These are phyloP conservation scores for Viridothelium virens DNA, from an alignment of 495 filamentous ascomycete genomes.

Conservation along the genomic window DNA sequence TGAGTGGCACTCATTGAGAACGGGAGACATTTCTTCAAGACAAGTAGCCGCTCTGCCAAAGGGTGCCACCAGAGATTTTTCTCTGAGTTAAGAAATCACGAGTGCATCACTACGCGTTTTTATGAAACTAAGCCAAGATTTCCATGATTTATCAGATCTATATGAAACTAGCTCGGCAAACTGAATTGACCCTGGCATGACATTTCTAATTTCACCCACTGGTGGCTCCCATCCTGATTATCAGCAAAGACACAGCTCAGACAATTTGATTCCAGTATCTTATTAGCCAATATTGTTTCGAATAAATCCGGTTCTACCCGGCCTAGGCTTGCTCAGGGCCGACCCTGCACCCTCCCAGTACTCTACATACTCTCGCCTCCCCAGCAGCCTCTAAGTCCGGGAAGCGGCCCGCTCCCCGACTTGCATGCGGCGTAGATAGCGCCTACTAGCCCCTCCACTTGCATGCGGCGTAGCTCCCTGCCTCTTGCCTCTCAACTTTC, in stretches of 20 bases:
- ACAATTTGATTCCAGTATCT: background rate
- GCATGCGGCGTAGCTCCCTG: no score
- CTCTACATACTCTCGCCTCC: no score
- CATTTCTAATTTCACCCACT: background rate
- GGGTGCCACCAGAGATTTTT: background rate
- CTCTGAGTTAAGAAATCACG: background rate
- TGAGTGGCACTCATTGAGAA: no score
- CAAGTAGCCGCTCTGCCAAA: background rate
- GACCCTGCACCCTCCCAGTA: no score
- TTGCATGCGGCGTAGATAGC: no score
- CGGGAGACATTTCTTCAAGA: no score
- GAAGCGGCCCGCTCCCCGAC: no score
- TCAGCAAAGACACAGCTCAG: background rate
- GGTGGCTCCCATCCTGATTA: background rate
- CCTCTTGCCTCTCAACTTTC: no score
- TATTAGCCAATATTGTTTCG: background rate
- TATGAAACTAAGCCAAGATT: background rate
- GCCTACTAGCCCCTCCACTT: no score
- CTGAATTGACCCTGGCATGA: background rate
- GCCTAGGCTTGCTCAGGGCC: no score
- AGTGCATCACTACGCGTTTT: background rate
- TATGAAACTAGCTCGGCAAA: background rate
- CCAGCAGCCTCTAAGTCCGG: no score
- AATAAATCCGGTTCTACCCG: no score
- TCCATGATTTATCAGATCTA: background rate